Base-by-base conservation (phyloP, 768 basidiomycete genomes). In the Hygrocybe punicea region DNA sequence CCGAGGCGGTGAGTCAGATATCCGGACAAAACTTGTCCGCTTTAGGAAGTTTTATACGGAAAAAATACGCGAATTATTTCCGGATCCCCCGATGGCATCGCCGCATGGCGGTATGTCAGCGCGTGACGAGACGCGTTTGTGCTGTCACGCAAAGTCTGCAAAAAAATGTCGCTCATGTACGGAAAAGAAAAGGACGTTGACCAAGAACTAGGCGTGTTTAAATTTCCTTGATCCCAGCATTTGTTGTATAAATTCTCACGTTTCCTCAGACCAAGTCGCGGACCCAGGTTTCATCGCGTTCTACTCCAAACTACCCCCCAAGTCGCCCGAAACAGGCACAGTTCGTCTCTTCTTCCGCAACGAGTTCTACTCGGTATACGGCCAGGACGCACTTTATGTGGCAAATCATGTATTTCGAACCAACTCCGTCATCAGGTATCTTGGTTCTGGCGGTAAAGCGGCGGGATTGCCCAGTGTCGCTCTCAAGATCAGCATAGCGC, bases 381-480 rank as follows among this genome's bases (percentile, higher is more conserved):
- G 93, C 0, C 73, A 83, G 4, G 95, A 98, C 70, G 96, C 96
- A 1, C 75, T 83, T n/a, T 93, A 85, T 62, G 84, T 96, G 60
- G 95, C 96, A 4, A 78, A 84, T 17, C 81, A 91, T 63, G 85
- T 90, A 53, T 93, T 84, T 63, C 87, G 83, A 55, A 99, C 97
- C 2, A 89, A 91, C 64, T 87, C 91, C 1, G 94, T 98, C 57
- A 80, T 99, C 71, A 96, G 96, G 71, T 89, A 91, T 67, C 84
- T 97, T 40, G 96, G 96, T 6, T 67, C 73, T 0, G 82, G 81
- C 0, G 84, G 84, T 29, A 80, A 78, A 61, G 67, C 75, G 1
- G 80, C 77, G 0, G 84, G 84, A 2, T 75, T 97, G 1, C 85
- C 91, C 0, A 87, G 86, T 53, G 93, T 97, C 49, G 84, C 81